Evolutionary conservation across 805 yeast species (phyloP).

Genomic region (Lipomyces mesembrius): DNA sequence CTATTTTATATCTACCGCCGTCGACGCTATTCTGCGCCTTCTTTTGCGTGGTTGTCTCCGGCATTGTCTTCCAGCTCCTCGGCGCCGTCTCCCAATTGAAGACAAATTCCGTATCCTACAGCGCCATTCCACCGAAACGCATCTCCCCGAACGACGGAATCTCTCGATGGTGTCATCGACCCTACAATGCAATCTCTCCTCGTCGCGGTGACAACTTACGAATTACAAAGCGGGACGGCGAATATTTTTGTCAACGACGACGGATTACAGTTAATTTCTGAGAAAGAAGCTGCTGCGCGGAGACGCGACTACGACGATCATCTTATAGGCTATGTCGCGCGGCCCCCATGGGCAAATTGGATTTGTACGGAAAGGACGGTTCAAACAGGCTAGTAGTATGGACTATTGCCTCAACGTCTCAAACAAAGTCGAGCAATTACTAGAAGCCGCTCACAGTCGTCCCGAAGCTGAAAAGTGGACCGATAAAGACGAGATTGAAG

Average conservation of each 20-base stretch:
- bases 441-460: constrained; percentile 24
- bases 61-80: constrained; percentile 17
- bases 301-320: constrained; percentile 28
- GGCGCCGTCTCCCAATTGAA: constrained; percentile 29
- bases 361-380: constrained; percentile 31
- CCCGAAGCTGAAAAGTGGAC: constrained; percentile 24
- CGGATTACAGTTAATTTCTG: constrained; percentile 30
- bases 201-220: constrained; percentile 32
- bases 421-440: constrained; percentile 27
- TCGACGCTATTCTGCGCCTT: constrained; percentile 24
- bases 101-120: constrained; percentile 24
- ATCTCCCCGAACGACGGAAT: constrained; percentile 24
- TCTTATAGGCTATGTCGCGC: constrained; percentile 32
- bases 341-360: constrained; percentile 33
- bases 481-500: constrained; percentile 21
- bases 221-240: constrained; percentile 34
- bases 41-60: constrained; percentile 27
- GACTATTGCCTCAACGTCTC: constrained; percentile 30
- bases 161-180: constrained; percentile 31
- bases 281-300: constrained; percentile 23
- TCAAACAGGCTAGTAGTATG: constrained; percentile 35
- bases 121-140: constrained; percentile 21
- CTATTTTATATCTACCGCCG: constrained; percentile 20
- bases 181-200: constrained; percentile 32
- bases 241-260: constrained; percentile 33